Evolutionary conservation across 371 early-diverging fungal genomes (phyloP).

Genomic region (Chytridium lagenaria): DNA sequence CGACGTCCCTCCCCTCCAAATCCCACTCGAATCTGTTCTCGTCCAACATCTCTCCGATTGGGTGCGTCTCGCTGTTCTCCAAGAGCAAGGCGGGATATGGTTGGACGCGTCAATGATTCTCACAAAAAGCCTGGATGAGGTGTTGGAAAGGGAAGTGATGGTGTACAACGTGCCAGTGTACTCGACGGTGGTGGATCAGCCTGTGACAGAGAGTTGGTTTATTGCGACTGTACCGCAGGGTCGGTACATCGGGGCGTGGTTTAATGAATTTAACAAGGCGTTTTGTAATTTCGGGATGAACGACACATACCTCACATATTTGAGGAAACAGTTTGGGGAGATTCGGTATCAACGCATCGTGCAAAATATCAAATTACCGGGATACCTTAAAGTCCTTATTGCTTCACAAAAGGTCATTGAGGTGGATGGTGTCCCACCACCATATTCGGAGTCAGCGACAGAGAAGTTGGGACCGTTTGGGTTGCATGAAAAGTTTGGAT

Average conservation of each 20-base stretch:
- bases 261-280: conserved; percentile 3
- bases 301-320: background rate
- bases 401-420: background rate
- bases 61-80: background rate
- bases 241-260: background rate
- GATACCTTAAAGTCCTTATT: background rate
- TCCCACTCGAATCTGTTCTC: background rate
- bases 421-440: background rate
- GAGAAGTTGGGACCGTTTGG: background rate
- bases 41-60: background rate
- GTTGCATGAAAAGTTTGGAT: background rate
- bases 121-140: background rate
- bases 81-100: background rate
- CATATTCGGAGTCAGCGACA: background rate
- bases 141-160: background rate
- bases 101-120: background rate
- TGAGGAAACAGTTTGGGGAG: background rate
- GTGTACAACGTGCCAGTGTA: background rate
- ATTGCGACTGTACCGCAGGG: background rate
- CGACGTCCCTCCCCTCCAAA: background rate
- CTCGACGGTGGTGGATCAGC: background rate
- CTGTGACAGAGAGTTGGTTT: background rate
- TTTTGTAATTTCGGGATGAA: background rate
- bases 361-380: background rate
- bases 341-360: background rate